A percentile compares a stretch with the other conserved stretches of the same genome.
phyloP scores from a whole-genome alignment of 768 basidiomycete genomes.

The Phylloporus sp. region DNA sequence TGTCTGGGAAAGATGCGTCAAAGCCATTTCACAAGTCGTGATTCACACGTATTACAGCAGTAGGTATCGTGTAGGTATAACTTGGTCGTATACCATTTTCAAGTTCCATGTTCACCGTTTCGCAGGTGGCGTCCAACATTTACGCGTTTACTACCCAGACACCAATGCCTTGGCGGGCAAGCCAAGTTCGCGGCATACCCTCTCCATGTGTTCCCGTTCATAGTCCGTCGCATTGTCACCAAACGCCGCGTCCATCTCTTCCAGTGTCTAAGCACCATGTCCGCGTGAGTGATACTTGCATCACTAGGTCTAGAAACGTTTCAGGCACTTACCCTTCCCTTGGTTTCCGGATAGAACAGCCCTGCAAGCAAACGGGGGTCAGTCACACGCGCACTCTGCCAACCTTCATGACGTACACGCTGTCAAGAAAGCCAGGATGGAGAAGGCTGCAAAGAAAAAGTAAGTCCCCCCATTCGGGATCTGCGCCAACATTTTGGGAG shows the following conservation, averaged over 20 bases:
- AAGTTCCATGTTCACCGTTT: neutral
- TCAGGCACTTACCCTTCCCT: constrained; percentile 27
- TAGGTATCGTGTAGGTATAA: neutral
- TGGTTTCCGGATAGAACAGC: constrained; percentile 30
- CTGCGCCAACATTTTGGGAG: constrained; percentile 24
- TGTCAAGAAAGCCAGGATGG: constrained; percentile 27
- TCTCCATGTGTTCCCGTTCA: constrained; percentile 25
- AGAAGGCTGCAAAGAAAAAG: constrained; percentile 27
- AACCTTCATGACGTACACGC: constrained; percentile 15
- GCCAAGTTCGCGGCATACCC: constrained; percentile 28
- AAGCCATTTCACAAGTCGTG: neutral
- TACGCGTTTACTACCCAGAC: constrained; percentile 7
- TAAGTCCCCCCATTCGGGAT: constrained; percentile 25
- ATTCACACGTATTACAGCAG: neutral
- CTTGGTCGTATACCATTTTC: neutral
- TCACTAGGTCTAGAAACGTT: too few species aligned
- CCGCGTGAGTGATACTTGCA: neutral
- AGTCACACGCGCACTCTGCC: neutral
- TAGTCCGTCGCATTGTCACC: constrained; percentile 27
- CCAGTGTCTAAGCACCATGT: constrained; percentile 23
- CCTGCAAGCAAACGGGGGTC: constrained; percentile 7
- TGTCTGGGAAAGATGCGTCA: neutral
- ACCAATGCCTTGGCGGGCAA: constrained; percentile 25
- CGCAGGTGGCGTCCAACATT: neutral
- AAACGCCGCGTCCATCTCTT: constrained; percentile 33